Evolutionary conservation across 163 green algal species (phyloP), one percentile per base, ranked within the genome.

Genomic region (Volvox carteri): DNA sequence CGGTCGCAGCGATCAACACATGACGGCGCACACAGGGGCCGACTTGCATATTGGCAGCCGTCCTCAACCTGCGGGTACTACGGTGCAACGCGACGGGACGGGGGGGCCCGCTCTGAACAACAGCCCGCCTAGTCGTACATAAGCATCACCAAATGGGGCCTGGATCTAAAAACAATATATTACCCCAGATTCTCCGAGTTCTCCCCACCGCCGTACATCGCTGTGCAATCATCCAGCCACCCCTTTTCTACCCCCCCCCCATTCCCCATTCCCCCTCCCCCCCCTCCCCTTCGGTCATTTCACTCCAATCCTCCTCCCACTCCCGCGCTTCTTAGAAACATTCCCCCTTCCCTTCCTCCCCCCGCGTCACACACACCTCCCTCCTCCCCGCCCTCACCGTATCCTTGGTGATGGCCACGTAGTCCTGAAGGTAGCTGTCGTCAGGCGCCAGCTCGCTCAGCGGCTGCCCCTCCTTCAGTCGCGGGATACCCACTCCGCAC

Each of bases 371-470:
- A 8, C 56, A 35, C 56, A 8, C 14, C 19, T 23, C 16, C 14
- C 14, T 33, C 30, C 56, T 67, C 56, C 56, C 14, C 19, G 19
- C 56, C 56, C 19, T n/a, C 56, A 92, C 78, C 48, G 81, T 87
- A 60, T 77, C 76, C 58, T 68, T n/a, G 41, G 80, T 74, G 30
- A 92, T 28, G 12, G 14, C 9, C 33, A 86, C 60, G 54, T 91
- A 93, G 19, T 67, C 52, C 72, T 91, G 62, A 48, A 93, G 67
- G 90, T 93, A 92, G 11, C 18, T 72, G 83, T 78, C 78, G 72
- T 92, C 87, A 1, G 90, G 87, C 12, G 83, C 85, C 54, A 93
- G 84, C 76, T 93, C 90, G 28, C 41, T 68, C 58, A 93, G 42
- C 2, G 90, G 90, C 84, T 92, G 90, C 18, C 90, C 90, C 48